These are phyloP conservation scores for Lumnitzera littorea DNA, from an alignment of 345 rosid genomes.

Conservation along the genomic window DNA sequence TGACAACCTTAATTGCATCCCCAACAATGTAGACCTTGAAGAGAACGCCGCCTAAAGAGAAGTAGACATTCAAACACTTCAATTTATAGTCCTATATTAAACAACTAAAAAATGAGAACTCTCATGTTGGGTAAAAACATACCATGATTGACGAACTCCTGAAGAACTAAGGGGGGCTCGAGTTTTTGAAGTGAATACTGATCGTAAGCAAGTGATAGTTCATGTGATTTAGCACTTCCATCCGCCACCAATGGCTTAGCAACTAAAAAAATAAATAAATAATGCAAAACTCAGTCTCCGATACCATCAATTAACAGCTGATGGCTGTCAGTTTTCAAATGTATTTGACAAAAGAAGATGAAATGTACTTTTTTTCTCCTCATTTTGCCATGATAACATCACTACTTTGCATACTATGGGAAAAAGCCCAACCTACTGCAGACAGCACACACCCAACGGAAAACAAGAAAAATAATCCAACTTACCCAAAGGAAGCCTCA, in stretches of 20 bases:
- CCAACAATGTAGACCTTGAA: slow-evolving; percentile 83
- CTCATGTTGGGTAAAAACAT: slow-evolving; percentile 9
- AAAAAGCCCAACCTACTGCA: neutral
- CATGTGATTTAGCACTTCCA: slow-evolving; percentile 81
- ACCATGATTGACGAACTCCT: slow-evolving; percentile 91
- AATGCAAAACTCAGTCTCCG: neutral
- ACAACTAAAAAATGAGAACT: neutral
- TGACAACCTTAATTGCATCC: slow-evolving; percentile 72
- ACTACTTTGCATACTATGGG: neutral
- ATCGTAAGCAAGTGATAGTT: slow-evolving; percentile 66
- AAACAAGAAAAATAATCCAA: slow-evolving; percentile 2
- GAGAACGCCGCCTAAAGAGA: slow-evolving; percentile 58
- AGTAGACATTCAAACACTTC: neutral
- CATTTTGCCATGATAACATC: too few species aligned
- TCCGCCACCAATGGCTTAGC: slow-evolving; percentile 74
- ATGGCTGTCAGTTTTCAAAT: too few species aligned
- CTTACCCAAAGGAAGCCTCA: slow-evolving; percentile 59
- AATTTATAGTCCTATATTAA: neutral
- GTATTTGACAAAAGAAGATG: too few species aligned
- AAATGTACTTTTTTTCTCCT: too few species aligned
- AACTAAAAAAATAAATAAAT: slow-evolving; percentile 32
- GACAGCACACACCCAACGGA: slow-evolving; percentile 4
- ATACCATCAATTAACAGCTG: too few species aligned
- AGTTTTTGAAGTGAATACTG: slow-evolving; percentile 54
- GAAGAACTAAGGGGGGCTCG: slow-evolving; percentile 82